Evolutionary conservation across 148 eudicot species (phyloP).

Genomic region (Rhododendron kiyosumense): DNA sequence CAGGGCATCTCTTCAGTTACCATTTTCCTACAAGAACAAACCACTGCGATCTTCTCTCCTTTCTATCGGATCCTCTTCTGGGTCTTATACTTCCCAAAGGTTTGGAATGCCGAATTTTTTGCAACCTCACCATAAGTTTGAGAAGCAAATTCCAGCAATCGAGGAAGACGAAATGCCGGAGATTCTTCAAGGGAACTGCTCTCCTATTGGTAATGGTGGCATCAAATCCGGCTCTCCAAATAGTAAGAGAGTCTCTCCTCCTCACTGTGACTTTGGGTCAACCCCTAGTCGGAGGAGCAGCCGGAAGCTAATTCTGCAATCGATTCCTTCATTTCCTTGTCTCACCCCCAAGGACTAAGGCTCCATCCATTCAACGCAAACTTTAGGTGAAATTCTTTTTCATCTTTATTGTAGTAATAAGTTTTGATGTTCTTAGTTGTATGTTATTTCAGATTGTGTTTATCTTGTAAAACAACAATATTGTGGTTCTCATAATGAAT

Average conservation of each 20-base stretch:
- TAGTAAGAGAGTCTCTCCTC: slow-evolving; percentile 77
- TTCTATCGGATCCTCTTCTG: slow-evolving; percentile 35
- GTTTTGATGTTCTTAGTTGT: neutral
- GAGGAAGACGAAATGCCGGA: slow-evolving; percentile 61
- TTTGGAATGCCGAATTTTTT: slow-evolving; percentile 40
- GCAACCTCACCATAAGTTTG: slow-evolving; percentile 36
- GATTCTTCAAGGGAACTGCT: slow-evolving; percentile 37
- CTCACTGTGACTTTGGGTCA: slow-evolving; percentile 40
- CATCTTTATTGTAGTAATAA: slow-evolving; percentile 1
- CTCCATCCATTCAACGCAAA: neutral
- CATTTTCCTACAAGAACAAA: slow-evolving; percentile 60
- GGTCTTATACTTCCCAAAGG: slow-evolving; percentile 18
- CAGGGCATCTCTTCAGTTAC: slow-evolving; percentile 46
- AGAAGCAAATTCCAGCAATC: slow-evolving; percentile 28
- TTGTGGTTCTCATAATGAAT: neutral
- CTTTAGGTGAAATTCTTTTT: slow-evolving; percentile 1
- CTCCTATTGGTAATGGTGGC: slow-evolving; percentile 40
- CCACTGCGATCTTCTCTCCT: slow-evolving; percentile 58
- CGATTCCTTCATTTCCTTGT: slow-evolving; percentile 83
- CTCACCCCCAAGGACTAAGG: slow-evolving; percentile 60
- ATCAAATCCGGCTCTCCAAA: slow-evolving; percentile 67
- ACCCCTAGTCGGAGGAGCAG: slow-evolving; percentile 55
- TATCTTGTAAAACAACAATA: neutral
- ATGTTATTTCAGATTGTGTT: neutral
- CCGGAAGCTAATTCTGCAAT: slow-evolving; percentile 76